Evolutionary conservation across 2,329 filamentous ascomycete species (phyloP).

Genomic region (Diplocarpon mali): DNA sequence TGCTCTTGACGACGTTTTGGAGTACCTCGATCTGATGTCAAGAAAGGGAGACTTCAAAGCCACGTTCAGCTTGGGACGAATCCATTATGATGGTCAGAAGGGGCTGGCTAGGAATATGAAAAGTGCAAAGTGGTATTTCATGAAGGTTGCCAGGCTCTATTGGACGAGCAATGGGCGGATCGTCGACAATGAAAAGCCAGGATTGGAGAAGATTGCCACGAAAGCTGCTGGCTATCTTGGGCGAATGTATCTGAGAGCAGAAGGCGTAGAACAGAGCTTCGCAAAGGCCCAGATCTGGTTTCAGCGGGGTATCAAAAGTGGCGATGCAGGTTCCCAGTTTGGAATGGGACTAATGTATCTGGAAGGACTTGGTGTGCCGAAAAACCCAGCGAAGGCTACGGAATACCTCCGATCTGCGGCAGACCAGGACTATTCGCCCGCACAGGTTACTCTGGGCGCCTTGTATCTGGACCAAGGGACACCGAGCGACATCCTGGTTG

Average conservation of each 20-base stretch:
- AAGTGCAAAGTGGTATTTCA: slow-evolving; percentile 57
- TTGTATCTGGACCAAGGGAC: slow-evolving; percentile 59
- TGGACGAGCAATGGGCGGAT: slow-evolving; percentile 56
- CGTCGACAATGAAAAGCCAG: slow-evolving; percentile 41
- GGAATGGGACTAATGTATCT: slow-evolving; percentile 61
- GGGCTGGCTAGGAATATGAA: slow-evolving; percentile 49
- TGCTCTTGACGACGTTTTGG: slow-evolving; percentile 83
- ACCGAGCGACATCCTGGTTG: slow-evolving; percentile 33
- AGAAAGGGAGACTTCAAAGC: slow-evolving; percentile 62
- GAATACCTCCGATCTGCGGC: slow-evolving; percentile 56
- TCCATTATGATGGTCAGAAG: slow-evolving; percentile 59
- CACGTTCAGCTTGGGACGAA: slow-evolving; percentile 55
- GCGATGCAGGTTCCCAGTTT: slow-evolving; percentile 59
- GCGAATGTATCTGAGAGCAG: slow-evolving; percentile 60
- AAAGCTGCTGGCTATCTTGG: slow-evolving; percentile 64
- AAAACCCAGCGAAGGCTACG: slow-evolving; percentile 49
- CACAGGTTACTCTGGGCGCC: slow-evolving; percentile 55
- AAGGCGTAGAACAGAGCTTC: slow-evolving; percentile 56
- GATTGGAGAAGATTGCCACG: slow-evolving; percentile 52
- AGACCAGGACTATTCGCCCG: slow-evolving; percentile 54
- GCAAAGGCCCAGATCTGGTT: slow-evolving; percentile 58
- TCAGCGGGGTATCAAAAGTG: slow-evolving; percentile 48
- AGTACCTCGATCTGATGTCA: slow-evolving; percentile 71
- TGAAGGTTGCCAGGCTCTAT: slow-evolving; percentile 53
- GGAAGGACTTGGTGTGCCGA: slow-evolving; percentile 51